Evolutionary conservation across 2,329 filamentous ascomycete species (phyloP).

Genomic region (Fusarium odoratissimum): DNA sequence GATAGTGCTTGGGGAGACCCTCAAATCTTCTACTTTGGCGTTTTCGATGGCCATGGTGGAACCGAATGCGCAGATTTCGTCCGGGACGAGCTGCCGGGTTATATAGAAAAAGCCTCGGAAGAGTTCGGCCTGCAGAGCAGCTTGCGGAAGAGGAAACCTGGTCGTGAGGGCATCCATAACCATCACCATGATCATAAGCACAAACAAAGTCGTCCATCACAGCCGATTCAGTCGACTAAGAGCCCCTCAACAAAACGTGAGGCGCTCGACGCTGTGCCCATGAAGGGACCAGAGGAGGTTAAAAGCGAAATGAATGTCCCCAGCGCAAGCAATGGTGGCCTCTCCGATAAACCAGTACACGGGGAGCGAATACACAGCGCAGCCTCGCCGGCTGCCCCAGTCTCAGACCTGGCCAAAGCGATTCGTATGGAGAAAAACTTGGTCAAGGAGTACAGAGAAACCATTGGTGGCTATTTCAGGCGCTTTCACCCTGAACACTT

Average conservation of each 20-base stretch:
- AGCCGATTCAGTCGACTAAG: constrained; percentile 12
- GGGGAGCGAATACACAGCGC: constrained; percentile 52
- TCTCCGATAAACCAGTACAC: constrained; percentile 53
- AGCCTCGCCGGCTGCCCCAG: constrained; percentile 60
- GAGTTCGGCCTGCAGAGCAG: constrained; percentile 84
- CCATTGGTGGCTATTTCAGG: constrained; percentile 93
- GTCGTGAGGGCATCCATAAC: constrained; percentile 39
- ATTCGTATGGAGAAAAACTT: constrained; percentile 76
- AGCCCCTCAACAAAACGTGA: constrained; percentile 38
- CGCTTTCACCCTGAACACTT: constrained; percentile 89
- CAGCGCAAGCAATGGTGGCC: constrained; percentile 47
- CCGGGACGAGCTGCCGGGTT: constrained; percentile 84
- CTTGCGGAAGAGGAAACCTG: constrained; percentile 62
- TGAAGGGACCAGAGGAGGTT: constrained; percentile 62
- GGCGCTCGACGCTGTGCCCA: constrained; percentile 55
- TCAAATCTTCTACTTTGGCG: constrained; percentile 96
- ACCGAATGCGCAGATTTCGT: constrained; percentile 89
- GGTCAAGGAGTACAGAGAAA: constrained; percentile 80
- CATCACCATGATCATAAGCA: constrained; percentile 40
- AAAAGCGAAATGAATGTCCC: constrained; percentile 53
- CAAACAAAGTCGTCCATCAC: constrained; percentile 23
- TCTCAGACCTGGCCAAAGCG: constrained; percentile 69
- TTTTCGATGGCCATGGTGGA: constrained; percentile 97
- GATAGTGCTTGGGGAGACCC: constrained; percentile 87
- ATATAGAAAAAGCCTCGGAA: constrained; percentile 84